Percentiles rank a stretch among this genome's conserved stretches.
phyloP scores from a whole-genome alignment of 2,329 filamentous ascomycete genomes.

The Acephala macrosclerotiorum region DNA sequence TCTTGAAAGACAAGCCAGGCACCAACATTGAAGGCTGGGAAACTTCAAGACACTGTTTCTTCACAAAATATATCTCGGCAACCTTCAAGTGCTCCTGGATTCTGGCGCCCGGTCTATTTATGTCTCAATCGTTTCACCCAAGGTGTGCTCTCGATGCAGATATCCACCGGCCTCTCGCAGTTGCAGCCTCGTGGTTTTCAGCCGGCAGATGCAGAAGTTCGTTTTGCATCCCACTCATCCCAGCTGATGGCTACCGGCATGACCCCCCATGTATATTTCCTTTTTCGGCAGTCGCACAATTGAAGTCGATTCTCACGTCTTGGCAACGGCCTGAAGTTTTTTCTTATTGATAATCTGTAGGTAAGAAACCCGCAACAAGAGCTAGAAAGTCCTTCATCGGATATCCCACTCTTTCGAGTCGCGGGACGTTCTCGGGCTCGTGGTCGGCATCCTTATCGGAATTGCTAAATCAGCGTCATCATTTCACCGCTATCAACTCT shows the following conservation, averaged over 20 bases:
- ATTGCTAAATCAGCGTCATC: constrained; percentile 21
- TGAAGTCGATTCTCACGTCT: background rate
- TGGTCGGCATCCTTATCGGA: constrained; percentile 21
- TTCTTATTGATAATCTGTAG: background rate
- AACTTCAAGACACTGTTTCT: background rate
- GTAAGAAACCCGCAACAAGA: background rate
- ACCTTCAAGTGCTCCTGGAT: background rate
- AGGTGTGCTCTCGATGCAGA: background rate
- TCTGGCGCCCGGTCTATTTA: background rate
- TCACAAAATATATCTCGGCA: background rate
- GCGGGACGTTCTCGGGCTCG: background rate
- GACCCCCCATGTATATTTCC: background rate
- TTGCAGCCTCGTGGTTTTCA: background rate
- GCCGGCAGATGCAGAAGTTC: background rate
- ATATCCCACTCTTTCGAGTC: background rate
- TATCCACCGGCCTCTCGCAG: background rate
- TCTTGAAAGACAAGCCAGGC: background rate
- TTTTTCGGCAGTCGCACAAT: background rate
- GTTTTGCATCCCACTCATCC: too few species aligned
- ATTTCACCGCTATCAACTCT: constrained; percentile 20
- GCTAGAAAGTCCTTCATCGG: background rate
- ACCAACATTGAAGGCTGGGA: background rate
- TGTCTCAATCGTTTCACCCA: background rate
- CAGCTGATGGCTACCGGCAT: background rate
- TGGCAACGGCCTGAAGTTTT: background rate